Base-by-base conservation (phyloP, 2,329 filamentous ascomycete species). In the Periconia sp. region DNA sequence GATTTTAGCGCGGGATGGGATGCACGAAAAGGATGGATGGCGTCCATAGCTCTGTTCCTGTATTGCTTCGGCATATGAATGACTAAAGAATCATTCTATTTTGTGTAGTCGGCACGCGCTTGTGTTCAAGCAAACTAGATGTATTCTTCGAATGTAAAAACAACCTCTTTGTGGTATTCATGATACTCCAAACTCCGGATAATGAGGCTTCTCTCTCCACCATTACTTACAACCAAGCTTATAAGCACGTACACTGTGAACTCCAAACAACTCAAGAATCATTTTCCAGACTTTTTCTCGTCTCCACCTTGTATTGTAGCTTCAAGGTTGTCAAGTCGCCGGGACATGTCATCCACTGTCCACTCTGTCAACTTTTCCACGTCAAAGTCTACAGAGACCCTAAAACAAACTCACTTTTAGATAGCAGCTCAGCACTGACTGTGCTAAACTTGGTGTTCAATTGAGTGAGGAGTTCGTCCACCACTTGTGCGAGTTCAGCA, bases 281-380 rank as follows among this genome's bases (percentile, higher is more conserved):
- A 69, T 52, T 70, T 70, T 15, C 59, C 64, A 30, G 60, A 58
- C 1, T 61, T 60, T 52, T 73, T 73, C 20, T 76, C 59, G 63
- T 84, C 70, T 54, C 79, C 82, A 40, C 83, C 81, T 64, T 84
- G 81, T 43, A 95, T 79, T 14, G 87, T 86, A 20, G 88, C 81
- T 72, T 95, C 92, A 11, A 97, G 81, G 53, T 87, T 91, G 70
- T 97, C 92, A 19, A 97, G 77, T 23, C 92, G 85, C 56, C 88
- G 82, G 14, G 90, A 89, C 92, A 97, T 96, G 59, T 96, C 92
- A 69, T 96, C 92, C 89, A 97, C 92, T 96, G 23, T n/a, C 19
- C 30, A 2, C 13, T 45, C 19, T 14, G 23, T 11, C 14, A 45
- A 23, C 20, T 23, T 23, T 23, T 13, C 18, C 23, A 5, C 8